These are phyloP conservation scores for Stevia rebaudiana DNA, from an alignment of 140 eudicot species.

Conservation along the genomic window DNA sequence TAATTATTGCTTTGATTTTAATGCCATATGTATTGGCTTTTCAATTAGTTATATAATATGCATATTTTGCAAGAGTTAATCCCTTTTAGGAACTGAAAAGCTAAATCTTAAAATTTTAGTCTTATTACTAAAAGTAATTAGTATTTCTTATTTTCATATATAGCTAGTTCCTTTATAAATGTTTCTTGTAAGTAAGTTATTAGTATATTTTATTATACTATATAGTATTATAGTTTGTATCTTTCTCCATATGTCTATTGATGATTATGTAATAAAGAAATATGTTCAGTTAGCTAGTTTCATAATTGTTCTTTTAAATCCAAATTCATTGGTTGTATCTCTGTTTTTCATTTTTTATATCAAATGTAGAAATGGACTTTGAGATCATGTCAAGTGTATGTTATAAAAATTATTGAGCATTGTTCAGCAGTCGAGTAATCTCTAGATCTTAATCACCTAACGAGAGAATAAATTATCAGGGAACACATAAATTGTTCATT, in stretches of 20 bases:
- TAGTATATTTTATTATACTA: not conserved
- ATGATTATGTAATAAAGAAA: constrained; percentile 5
- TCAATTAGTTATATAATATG: not conserved
- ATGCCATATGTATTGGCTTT: not conserved
- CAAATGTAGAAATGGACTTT: not conserved
- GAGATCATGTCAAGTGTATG: not conserved
- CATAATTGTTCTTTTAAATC: not conserved
- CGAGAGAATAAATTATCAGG: not conserved
- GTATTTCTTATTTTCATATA: too few species aligned
- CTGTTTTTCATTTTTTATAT: not conserved
- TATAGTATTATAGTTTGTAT: not conserved
- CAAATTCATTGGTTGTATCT: not conserved
- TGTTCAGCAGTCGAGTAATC: not conserved
- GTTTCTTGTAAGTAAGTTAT: too few species aligned
- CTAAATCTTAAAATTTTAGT: not conserved
- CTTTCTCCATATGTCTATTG: not conserved
- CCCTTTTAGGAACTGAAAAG: not conserved
- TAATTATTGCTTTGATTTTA: not conserved
- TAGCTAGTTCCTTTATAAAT: too few species aligned
- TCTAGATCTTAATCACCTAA: not conserved
- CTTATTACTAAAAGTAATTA: too few species aligned
- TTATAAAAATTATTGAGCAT: not conserved
- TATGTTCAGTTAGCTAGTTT: not conserved
- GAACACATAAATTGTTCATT: not conserved
- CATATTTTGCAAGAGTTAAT: not conserved